Base-by-base conservation (phyloP, 345 rosid genomes). In the Aquilaria yunnanensis region DNA sequence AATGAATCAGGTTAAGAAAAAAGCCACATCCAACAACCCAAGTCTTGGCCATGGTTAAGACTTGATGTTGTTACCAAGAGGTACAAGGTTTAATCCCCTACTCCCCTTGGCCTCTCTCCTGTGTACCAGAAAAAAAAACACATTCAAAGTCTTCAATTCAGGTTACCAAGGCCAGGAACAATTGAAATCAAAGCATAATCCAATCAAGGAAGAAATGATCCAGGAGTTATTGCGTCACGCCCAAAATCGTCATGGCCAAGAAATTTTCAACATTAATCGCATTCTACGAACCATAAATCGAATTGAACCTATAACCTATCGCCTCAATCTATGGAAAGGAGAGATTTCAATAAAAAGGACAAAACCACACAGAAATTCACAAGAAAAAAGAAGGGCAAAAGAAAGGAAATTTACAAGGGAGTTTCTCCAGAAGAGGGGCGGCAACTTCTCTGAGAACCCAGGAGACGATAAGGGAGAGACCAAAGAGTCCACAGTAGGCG, bases 401-500 rank as follows among this genome's bases (percentile, higher is more conserved):
- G 56, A 53, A 29, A 34, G 68, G 61, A 54, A 37, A 71, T 79
- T 66, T 64, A 94, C 99, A 94, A 50, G 99, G 76, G 58, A 80
- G 57, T 73, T 85, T 82, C 77, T 94, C 73, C 66, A 94, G 71
- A 14, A 94, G 83, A 54, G 99, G 97, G 57, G 89, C 87, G 13
- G 67, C 92, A 30, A 88, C 77, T 74, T 86, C 96, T 54, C 99
- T 73, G 45, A 94, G 89, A 56, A 94, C 68, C 99, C 99, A 94
- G 45, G 99, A 86, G 65, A 90, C 80, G 69, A 90, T 67, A 5
- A 94, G 75, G 23, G 99, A 90, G 29, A 81, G 79, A 23, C 96
- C 99, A 57, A 94, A 90, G 75, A 94, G 96, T 59, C 92, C 99
- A 63, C 96, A 90, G 69, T 90, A 94, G 63, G 88, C 95, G 54